Base-by-base conservation (phyloP, 2,329 filamentous ascomycete species). In the Apiospora hydei region DNA sequence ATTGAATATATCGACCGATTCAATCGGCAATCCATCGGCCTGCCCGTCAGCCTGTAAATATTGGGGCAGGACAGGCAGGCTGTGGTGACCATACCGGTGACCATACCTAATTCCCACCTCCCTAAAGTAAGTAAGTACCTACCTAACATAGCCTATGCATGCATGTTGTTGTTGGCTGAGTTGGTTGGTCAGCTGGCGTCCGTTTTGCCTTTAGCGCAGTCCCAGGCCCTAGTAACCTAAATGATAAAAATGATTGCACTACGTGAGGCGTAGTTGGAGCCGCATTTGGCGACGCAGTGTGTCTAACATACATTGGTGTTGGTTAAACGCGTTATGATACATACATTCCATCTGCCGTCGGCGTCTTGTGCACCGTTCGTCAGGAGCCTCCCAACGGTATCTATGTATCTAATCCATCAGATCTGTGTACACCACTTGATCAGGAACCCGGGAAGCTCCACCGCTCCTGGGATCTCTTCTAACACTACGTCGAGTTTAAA, bases 401-500 rank as follows among this genome's bases (percentile, higher is more conserved):
- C 46, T 34, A 21, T 43, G 3, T 41, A 38, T 6, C 13, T n/a
- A 16, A n/a, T 38, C 30, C n/a, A 38, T 74, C 76, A 91, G 73
- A 95, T 91, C 84, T 94, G 92, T 80, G 86, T 88, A 84, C 94
- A 96, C 94, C 94, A 96, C 78, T 89, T 91, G 47, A 87, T 87
- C 85, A 94, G 83, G 38, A 91, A 88, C 4, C 84, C 83, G 71
- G 86, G 87, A 69, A 92, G 80, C 78, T 88, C 88, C 70, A 90
- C 88, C 18, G 86, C 89, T 34, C 85, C 83, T 1, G 91, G 90
- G 77, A 96, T 93, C 85, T 97, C 94, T 81, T 95, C 93, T 71
- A 96, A 83, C 67, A 88, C 88, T 43, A 96, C 90, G 80, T 96
- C 94, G 46, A 93, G 88, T 82, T 90, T 91, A 85, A 91, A 92